phyloP scores from a whole-genome alignment of 106 monocot genomes.

The Platanthera guangdongensis region DNA sequence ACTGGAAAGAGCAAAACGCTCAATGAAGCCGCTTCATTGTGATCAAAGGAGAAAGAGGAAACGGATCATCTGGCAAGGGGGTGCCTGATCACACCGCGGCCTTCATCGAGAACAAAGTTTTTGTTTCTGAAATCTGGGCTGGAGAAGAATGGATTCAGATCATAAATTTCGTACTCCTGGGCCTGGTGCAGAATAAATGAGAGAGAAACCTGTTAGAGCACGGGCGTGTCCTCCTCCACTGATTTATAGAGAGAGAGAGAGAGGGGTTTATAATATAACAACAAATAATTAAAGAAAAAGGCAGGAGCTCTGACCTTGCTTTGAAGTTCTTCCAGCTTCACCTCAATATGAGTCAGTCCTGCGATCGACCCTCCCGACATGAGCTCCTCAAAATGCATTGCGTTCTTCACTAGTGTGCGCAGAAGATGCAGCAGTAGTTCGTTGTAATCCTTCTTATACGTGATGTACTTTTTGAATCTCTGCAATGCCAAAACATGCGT shows the following conservation, averaged over 20 bases:
- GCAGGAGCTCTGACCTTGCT: conserved; percentile 51
- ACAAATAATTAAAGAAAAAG: not conserved
- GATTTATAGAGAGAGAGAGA: not conserved
- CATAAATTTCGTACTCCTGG: conserved; percentile 87
- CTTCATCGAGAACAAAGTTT: conserved; percentile 75
- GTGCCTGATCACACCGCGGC: conserved; percentile 58
- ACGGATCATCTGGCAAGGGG: conserved; percentile 33
- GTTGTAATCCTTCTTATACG: conserved; percentile 92
- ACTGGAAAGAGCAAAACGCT: no score
- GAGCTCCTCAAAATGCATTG: conserved; percentile 78
- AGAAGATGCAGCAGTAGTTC: conserved; percentile 76
- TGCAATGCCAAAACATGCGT: conserved; percentile 16
- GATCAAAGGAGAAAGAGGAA: not conserved
- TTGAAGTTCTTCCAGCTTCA: conserved; percentile 77
- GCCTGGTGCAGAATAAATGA: conserved; percentile 40
- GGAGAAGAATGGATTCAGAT: conserved; percentile 79
- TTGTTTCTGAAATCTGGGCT: conserved; percentile 52
- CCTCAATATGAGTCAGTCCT: conserved; percentile 55
- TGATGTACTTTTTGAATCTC: conserved; percentile 92
- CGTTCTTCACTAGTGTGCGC: conserved; percentile 70
- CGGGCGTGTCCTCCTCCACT: not conserved
- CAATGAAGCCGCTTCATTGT: no score
- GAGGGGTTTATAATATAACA: not conserved
- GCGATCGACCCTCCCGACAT: conserved; percentile 38
- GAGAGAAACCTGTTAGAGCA: not conserved